Base-by-base conservation (phyloP, 2,329 filamentous ascomycete species). In the Tympanopsis confertula region DNA sequence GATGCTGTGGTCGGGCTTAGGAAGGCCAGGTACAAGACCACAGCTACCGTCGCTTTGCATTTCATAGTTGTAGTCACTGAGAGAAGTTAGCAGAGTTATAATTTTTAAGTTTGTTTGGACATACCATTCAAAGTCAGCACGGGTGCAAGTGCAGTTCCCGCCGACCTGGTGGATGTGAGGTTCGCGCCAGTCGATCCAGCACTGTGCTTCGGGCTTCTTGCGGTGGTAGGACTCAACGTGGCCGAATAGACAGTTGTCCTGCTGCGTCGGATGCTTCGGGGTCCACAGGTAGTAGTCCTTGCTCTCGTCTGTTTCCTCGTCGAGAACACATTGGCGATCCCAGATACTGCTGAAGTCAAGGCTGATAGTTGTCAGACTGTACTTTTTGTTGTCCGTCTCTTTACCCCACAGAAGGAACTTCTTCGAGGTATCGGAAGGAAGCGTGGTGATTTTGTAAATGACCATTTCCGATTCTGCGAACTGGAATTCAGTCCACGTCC, bases 61-160 rank as follows among this genome's bases (percentile, higher is more conserved):
- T 55, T 96, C 80, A 58, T 76, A 98, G 59, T 98, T 98, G 69
- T 86, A 98, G 55, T 93, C 89, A 61, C 86, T 91, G 46, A n/a
- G n/a, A n/a, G n/a, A n/a, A n/a, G n/a, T n/a, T n/a, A n/a, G n/a
- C n/a, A n/a, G n/a, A n/a, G n/a, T n/a, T n/a, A n/a, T n/a, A n/a
- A n/a, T n/a, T n/a, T n/a, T n/a, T n/a, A n/a, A n/a, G n/a, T n/a
- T n/a, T n/a, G n/a, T n/a, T n/a, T n/a, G 38, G 18, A 5, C 78
- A 63, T 63, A 88, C 84, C 91, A 98, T 69, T 98, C 91, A 55
- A 81, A 98, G 60, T 98, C 91, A 41, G 76, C 71, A 38, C 86
- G 71, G 5, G 77, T 83, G 62, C 91, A 98, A 41, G 74, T 69
- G 66, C 91, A 98, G 56, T 93, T 86, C 45, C 71, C 62, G 10